Percentiles rank a stretch among this genome's conserved stretches.
Evolutionary conservation across 306 rosid genomes (phyloP).

Genomic region (Castanea mollissima): DNA sequence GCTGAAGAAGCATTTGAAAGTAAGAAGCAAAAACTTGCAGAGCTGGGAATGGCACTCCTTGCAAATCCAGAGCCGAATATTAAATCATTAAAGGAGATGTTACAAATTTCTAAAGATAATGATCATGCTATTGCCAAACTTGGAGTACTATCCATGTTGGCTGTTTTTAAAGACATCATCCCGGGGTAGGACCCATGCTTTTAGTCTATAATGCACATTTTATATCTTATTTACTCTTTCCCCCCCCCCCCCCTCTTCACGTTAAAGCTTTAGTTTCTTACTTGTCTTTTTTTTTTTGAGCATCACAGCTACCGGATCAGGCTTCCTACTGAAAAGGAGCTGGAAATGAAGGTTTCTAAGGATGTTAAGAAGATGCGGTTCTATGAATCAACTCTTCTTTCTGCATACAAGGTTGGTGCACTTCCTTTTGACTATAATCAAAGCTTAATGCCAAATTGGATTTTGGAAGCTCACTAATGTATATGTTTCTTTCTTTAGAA

Average conservation of each 20-base stretch:
- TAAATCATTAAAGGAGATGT: conserved; percentile 72
- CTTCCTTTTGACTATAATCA: conserved; percentile 7
- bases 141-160: conserved; percentile 85
- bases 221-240: not conserved
- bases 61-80: conserved; percentile 87
- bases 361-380: conserved; percentile 79
- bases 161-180: conserved; percentile 86
- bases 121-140: conserved; percentile 72
- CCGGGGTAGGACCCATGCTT: conserved; percentile 65
- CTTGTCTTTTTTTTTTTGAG: not conserved
- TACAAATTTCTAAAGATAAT: conserved; percentile 64
- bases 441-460: conserved; percentile 13
- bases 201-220: conserved; percentile 16
- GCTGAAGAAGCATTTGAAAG: conserved; percentile 80
- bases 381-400: conserved; percentile 88
- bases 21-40: conserved; percentile 88
- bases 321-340: conserved; percentile 95
- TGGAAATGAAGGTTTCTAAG: conserved; percentile 92
- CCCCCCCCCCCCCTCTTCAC: not conserved
- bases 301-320: conserved; percentile 80
- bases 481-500: not conserved
- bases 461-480: conserved; percentile 5
- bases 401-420: conserved; percentile 77
- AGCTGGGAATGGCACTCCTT: conserved; percentile 78
- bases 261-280: not conserved